Base-by-base conservation (phyloP, 257 asterid species). In the Paulownia fortunei region DNA sequence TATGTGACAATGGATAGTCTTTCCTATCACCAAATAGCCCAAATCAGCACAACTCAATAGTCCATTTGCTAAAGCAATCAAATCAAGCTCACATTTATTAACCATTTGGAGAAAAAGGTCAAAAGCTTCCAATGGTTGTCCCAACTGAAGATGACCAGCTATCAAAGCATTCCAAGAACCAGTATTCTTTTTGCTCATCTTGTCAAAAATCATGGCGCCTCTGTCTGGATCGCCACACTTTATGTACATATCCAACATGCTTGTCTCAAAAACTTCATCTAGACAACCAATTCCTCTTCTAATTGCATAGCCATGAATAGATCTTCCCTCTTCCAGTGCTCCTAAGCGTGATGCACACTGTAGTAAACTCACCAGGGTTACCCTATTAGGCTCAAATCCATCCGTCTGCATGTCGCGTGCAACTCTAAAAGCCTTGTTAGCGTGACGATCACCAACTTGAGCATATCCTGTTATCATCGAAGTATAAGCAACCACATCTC, bases 291-390 rank as follows among this genome's bases (percentile, higher is more conserved):
- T 73, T 52, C 83, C 82, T 84, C 84, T 79, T 69, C 91, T 88
- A 30, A 88, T 61, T 65, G 92, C 90, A 77, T 85, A 90, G 42
- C 92, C 90, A 77, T 88, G 96, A 62, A 88, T 77, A 3, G 87
- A 77, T 67, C 81, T 87, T 55, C 96, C 96, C 79, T 72, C 77
- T 9, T 76, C 36, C 26, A 85, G 32, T 66, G 85, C 79, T 74
- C 84, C 80, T 37, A 84, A 41, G 0, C 51, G 79, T 0, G 88
- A 76, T 24, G 89, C 92, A 23, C 91, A 89, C 58, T 80, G 89
- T 27, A 90, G 81, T 74, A 90, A 84, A 77, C 92, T 88, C 84
- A 87, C 90, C 71, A 88, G 76, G 6, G 96, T 90, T n/a, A 90
- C 90, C 61, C 93, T 78, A 41, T 87, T 88, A 1, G 93, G 96